Conservation (phyloP, 108 stramenopile genomes). For the Cyclotella sp. region DNA sequence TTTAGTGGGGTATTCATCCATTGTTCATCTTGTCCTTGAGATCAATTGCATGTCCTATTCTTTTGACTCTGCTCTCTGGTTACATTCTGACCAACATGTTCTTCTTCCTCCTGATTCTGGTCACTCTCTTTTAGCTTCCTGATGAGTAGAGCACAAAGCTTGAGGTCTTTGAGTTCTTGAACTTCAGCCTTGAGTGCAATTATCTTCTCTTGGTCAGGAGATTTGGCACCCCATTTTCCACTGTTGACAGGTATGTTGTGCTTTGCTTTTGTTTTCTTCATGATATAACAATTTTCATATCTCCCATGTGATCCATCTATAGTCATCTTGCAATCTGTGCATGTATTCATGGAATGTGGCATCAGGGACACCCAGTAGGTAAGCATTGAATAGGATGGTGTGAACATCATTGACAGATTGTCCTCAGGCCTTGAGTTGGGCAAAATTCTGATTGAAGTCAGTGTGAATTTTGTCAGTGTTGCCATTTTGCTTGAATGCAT, state of each 20-base stretch:
- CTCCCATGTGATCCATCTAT: too few species aligned
- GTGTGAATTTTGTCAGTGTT: constrained; percentile 7
- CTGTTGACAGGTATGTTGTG: neutral
- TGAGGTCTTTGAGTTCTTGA: neutral
- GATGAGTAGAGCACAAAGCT: neutral
- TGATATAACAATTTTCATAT: neutral
- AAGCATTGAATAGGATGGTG: constrained; percentile 7
- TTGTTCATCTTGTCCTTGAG: too few species aligned
- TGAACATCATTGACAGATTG: neutral
- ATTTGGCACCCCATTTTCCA: constrained; percentile 10
- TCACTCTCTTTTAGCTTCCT: neutral
- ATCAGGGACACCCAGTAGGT: neutral
- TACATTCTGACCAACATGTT: too few species aligned
- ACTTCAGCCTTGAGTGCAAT: neutral
- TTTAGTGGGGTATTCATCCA: too few species aligned
- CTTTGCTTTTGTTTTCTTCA: neutral
- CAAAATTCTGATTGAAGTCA: neutral
- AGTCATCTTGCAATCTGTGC: neutral
- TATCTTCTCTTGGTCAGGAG: neutral
- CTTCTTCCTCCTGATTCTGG: neutral
- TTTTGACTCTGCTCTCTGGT: too few species aligned
- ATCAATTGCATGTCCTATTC: too few species aligned
- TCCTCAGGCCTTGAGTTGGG: neutral
- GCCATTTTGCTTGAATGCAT: neutral
- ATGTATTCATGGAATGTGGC: neutral